phyloP scores from a whole-genome alignment of 2,329 filamentous ascomycete species.

The Diaporthe vaccinii region DNA sequence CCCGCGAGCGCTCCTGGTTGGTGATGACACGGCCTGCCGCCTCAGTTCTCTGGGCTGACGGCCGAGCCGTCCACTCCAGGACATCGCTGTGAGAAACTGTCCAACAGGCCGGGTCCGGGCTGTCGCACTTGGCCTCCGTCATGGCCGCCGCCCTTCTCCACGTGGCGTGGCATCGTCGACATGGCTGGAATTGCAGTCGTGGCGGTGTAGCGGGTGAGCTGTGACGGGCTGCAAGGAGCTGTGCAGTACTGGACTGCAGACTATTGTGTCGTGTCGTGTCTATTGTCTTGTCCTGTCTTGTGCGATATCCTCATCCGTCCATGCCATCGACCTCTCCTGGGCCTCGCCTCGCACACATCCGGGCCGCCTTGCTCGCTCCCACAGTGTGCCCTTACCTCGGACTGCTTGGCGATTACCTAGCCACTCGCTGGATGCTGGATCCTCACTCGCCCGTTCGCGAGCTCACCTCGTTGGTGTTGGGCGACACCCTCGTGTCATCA shows the following conservation, averaged over 20 bases:
- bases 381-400: not conserved
- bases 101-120: constrained; percentile 11
- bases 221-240: not conserved
- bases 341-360: constrained; percentile 1
- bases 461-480: constrained; percentile 14
- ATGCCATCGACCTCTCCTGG: not conserved
- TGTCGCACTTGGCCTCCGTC: constrained; percentile 21
- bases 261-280: constrained; percentile 3
- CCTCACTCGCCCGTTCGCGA: constrained; percentile 27
- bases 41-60: constrained; percentile 25
- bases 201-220: constrained; percentile 21
- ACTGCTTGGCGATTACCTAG: constrained; percentile 15
- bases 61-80: not conserved
- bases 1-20: not conserved
- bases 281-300: constrained; percentile 22
- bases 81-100: not conserved
- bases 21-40: constrained; percentile 20
- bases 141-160: constrained; percentile 30
- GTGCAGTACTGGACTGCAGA: not conserved
- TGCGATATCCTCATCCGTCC: not conserved
- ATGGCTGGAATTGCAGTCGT: constrained; percentile 29
- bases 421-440: not conserved
- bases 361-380: constrained; percentile 1
- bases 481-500: constrained; percentile 6
- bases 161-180: constrained; percentile 26